phyloP scores from a whole-genome alignment of 805 yeast genomes.

The Saccharomycopsis selenospora region DNA sequence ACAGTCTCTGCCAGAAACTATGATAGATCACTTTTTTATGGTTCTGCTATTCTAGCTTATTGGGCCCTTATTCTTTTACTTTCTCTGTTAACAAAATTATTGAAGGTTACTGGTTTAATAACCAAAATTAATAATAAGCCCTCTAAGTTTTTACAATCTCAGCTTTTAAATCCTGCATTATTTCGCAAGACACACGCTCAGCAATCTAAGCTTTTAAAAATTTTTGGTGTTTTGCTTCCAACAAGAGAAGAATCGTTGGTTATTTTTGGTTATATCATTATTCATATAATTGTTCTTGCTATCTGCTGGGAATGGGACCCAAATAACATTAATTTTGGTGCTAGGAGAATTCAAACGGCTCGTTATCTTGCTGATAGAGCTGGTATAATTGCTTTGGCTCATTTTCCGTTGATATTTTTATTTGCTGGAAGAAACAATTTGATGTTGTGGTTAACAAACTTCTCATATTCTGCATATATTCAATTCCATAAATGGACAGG shows the following conservation, averaged over 20 bases:
- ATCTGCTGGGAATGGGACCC: conserved; percentile 27
- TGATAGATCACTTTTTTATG: conserved; percentile 8
- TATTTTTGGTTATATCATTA: conserved; percentile 27
- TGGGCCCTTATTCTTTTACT: conserved; percentile 16
- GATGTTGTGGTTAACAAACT: conserved; percentile 50
- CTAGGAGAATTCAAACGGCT: conserved; percentile 31
- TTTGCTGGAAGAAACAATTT: conserved; percentile 73
- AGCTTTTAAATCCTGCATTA: conserved; percentile 27
- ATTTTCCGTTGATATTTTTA: conserved; percentile 48
- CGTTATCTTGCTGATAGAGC: conserved; percentile 37
- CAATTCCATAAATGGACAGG: conserved; percentile 63
- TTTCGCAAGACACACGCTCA: conserved; percentile 24
- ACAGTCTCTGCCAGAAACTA: neutral
- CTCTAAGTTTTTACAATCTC: conserved; percentile 23
- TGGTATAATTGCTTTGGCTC: conserved; percentile 30
- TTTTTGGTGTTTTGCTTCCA: conserved; percentile 27
- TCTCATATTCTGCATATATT: conserved; percentile 57
- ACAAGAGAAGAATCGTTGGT: conserved; percentile 34
- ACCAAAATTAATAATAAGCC: conserved; percentile 1
- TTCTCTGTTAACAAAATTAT: conserved; percentile 5
- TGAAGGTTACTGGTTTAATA: conserved; percentile 14
- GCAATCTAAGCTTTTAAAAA: conserved; percentile 18
- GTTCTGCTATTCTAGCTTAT: conserved; percentile 15
- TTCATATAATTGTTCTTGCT: conserved; percentile 29
- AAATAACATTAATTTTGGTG: conserved; percentile 25